A percentile compares a stretch with the other conserved stretches of the same genome.
These are phyloP conservation scores for Epichloe typhina DNA, from an alignment of 2,329 filamentous ascomycete genomes.

Conservation along the genomic window DNA sequence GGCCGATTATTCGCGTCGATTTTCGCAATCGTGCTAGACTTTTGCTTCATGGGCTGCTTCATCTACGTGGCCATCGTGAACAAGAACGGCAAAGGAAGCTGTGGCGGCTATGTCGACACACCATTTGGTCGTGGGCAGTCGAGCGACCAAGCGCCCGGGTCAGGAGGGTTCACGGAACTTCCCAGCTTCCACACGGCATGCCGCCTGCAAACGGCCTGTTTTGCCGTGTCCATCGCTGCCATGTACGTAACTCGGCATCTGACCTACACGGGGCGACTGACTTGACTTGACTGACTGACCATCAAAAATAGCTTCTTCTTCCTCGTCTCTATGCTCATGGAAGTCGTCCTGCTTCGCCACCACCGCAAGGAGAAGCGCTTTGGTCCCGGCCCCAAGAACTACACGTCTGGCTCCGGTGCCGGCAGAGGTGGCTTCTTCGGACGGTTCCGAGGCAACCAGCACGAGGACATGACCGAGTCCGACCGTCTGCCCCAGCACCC, in stretches of 20 bases:
- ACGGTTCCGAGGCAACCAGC: conserved; percentile 20
- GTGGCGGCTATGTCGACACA: conserved; percentile 46
- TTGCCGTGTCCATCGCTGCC: conserved; percentile 67
- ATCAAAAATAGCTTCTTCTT: conserved; percentile 51
- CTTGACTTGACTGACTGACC: neutral
- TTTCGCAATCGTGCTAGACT: conserved; percentile 61
- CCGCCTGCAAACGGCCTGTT: conserved; percentile 59
- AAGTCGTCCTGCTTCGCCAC: conserved; percentile 54
- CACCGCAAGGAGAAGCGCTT: conserved; percentile 64
- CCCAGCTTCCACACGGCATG: conserved; percentile 46
- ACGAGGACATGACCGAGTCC: conserved; percentile 11
- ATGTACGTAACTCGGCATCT: conserved; percentile 36
- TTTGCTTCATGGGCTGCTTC: conserved; percentile 64
- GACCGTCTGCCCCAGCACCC: conserved; percentile 26
- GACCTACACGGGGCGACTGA: too few relatives aligned
- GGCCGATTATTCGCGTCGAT: conserved; percentile 61
- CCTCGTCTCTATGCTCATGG: conserved; percentile 55
- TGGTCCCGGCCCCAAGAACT: conserved; percentile 40
- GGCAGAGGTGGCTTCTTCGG: conserved; percentile 18
- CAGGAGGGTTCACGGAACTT: conserved; percentile 32
- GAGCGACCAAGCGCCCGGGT: conserved; percentile 32
- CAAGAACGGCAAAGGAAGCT: conserved; percentile 52
- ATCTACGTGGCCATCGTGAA: conserved; percentile 71
- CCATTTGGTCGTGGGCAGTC: conserved; percentile 54
- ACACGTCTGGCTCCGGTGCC: conserved; percentile 40